Evolutionary conservation across 352 stramenopile species (phyloP), one percentile per base, ranked within the genome.

Genomic region (Nannochloropsis limnetica): DNA sequence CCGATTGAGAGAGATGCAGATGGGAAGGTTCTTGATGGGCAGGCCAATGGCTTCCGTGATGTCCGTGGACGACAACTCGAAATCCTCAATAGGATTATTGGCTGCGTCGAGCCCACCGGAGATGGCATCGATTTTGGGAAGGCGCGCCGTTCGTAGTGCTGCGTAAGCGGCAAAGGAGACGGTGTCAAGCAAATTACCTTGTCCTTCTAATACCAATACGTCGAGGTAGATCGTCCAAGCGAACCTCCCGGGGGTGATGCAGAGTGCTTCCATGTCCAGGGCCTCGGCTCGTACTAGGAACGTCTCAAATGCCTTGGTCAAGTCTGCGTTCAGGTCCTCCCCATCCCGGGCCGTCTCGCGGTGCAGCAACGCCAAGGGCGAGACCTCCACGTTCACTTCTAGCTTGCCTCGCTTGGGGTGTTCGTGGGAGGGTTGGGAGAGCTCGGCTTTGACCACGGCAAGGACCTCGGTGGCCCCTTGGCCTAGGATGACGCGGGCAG

Each of bases 301-400:
- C 9, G 61, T 29, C 61, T 74, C 61, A 74, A 74, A 74, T 23
- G 61, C 61, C 61, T 25, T 74, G 61, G 61, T 74, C 61, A 74
- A 74, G n/a, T 74, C 61, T 3, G 61, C 61, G 25, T 74, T 74
- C 0, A 74, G 25, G 25, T 74, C 61, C 61, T 74, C 61, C 61
- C n/a, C 61, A 6, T 74, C 61, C 61, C 61, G 61, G 25, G n/a
- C 61, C 25, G 61, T 74, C 61, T 74, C 61, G n/a, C 25, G n/a
- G 25, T 74, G 25, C n/a, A 74, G 61, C 61, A 74, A 74, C n/a
- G 61, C 61, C 61, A 74, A 74, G 8, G 61, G 61, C 5, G 61
- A 74, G n/a, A 74, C 61, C 8, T 74, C 61, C 9, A 74, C n/a
- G 22, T 74, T 74, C 61, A 74, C n/a, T 29, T 74, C 61, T 6